These are phyloP conservation scores for Tolypocladium nubicola DNA, from an alignment of 2,329 filamentous ascomycete species.

Conservation along the genomic window DNA sequence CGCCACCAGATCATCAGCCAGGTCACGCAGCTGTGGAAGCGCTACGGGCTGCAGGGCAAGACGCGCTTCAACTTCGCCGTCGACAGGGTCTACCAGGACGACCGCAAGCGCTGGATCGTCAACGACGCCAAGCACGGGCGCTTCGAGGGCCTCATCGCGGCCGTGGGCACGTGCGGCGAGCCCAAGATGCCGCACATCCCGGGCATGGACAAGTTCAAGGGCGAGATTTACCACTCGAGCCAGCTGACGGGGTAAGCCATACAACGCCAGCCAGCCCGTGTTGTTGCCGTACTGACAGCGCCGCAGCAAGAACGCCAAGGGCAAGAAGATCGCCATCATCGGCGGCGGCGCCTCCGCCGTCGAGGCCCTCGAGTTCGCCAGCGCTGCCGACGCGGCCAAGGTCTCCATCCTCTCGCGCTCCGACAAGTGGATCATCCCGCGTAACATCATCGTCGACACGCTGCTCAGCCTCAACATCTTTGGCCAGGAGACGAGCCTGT, in stretches of 20 bases:
- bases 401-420: constrained; percentile 65
- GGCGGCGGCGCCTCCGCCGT: constrained; percentile 74
- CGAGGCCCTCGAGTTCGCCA: constrained; percentile 72
- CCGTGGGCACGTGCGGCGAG: constrained; percentile 72
- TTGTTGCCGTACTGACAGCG: constrained; percentile 9
- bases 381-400: constrained; percentile 53
- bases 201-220: constrained; percentile 62
- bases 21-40: constrained; percentile 62
- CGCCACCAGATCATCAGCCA: constrained; percentile 66
- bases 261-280: no score
- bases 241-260: constrained; percentile 46
- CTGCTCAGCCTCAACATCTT: constrained; percentile 70
- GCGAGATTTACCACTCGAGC: constrained; percentile 65
- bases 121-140: constrained; percentile 59
- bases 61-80: constrained; percentile 65
- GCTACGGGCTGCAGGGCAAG: constrained; percentile 58
- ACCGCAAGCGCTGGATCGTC: constrained; percentile 63
- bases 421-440: constrained; percentile 81
- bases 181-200: constrained; percentile 62
- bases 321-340: constrained; percentile 66
- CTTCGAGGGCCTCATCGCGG: constrained; percentile 71
- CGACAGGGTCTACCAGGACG: constrained; percentile 57
- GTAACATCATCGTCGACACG: constrained; percentile 64
- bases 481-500: constrained; percentile 64
- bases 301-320: constrained; percentile 52